Conservation (phyloP, 176 grass and related monocot genomes). For the Zoysia japonica region DNA sequence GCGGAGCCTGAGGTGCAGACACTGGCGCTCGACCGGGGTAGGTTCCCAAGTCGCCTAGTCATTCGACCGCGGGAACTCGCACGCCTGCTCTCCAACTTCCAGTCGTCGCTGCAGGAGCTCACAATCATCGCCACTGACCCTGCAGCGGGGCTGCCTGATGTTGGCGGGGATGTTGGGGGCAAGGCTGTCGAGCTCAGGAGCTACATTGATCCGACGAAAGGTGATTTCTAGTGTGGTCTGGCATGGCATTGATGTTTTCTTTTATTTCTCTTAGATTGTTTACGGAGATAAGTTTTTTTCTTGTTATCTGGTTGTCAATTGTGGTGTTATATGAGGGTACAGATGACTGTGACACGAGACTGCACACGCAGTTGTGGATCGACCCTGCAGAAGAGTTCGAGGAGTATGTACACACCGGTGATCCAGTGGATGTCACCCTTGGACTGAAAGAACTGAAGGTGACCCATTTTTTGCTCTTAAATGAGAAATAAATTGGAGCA, state of each 20-base stretch:
- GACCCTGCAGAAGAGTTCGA: slow-evolving; percentile 82
- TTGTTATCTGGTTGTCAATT: slow-evolving; percentile 26
- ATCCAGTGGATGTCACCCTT: slow-evolving; percentile 90
- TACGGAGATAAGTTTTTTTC: background rate
- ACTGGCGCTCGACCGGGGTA: slow-evolving; percentile 60
- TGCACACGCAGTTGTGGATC: slow-evolving; percentile 99
- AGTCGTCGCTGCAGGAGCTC: slow-evolving; percentile 93
- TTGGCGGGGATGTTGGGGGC: slow-evolving; percentile 48
- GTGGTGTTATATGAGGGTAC: slow-evolving; percentile 21
- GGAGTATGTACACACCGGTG: slow-evolving; percentile 73
- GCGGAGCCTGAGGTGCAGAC: slow-evolving; percentile 71
- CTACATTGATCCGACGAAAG: slow-evolving; percentile 87
- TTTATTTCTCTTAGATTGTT: background rate
- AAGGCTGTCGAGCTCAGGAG: slow-evolving; percentile 90
- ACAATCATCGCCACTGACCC: slow-evolving; percentile 80
- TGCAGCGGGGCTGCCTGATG: slow-evolving; percentile 31
- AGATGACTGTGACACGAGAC: slow-evolving; percentile 78
- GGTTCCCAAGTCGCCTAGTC: slow-evolving; percentile 69
- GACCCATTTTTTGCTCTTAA: slow-evolving; percentile 28
- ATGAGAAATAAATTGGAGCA: background rate
- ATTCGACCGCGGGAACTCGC: slow-evolving; percentile 72
- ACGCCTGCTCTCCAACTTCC: slow-evolving; percentile 86
- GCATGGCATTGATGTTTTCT: background rate
- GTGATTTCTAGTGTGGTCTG: slow-evolving; percentile 14
- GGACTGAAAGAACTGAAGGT: slow-evolving; percentile 93